phyloP scores from a whole-genome alignment of 805 yeast genomes.

The Ogataea methylovora region DNA sequence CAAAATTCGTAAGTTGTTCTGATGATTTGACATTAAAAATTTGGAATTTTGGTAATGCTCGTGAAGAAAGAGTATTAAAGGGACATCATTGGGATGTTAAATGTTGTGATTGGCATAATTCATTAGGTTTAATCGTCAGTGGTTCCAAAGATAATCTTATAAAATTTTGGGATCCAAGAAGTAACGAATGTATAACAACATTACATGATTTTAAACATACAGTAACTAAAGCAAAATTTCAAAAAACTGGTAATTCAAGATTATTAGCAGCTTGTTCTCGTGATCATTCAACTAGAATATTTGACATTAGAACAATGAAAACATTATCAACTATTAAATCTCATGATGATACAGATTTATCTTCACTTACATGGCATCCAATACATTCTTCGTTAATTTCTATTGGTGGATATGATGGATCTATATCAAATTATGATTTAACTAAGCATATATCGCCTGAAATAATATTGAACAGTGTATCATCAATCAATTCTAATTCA shows the following conservation, averaged over 20 bases:
- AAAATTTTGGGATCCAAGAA: slow-evolving; percentile 94
- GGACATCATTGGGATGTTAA: slow-evolving; percentile 99
- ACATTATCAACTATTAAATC: slow-evolving; percentile 69
- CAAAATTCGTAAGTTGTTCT: slow-evolving; percentile 87
- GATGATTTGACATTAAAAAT: slow-evolving; percentile 88
- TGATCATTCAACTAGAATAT: slow-evolving; percentile 81
- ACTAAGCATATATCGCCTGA: slow-evolving; percentile 40
- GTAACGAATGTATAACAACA: slow-evolving; percentile 65
- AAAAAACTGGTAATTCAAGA: slow-evolving; percentile 48
- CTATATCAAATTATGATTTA: slow-evolving; percentile 69
- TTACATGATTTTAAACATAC: slow-evolving; percentile 92
- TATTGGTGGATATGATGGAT: slow-evolving; percentile 86
- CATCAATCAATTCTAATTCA: slow-evolving; percentile 7
- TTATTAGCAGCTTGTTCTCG: slow-evolving; percentile 81
- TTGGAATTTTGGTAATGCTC: slow-evolving; percentile 89
- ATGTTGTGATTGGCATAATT: slow-evolving; percentile 94
- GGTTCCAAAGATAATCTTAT: slow-evolving; percentile 95
- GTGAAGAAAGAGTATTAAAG: slow-evolving; percentile 67
- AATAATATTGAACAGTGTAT: slow-evolving; percentile 5
- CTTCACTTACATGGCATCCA: slow-evolving; percentile 91
- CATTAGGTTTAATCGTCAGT: slow-evolving; percentile 74
- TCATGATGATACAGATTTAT: slow-evolving; percentile 67
- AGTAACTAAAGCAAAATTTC: slow-evolving; percentile 78
- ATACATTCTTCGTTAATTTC: slow-evolving; percentile 71
- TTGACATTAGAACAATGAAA: slow-evolving; percentile 82